phyloP scores from a whole-genome alignment of 2,329 filamentous ascomycete genomes.

The Colletotrichum cuscutae region DNA sequence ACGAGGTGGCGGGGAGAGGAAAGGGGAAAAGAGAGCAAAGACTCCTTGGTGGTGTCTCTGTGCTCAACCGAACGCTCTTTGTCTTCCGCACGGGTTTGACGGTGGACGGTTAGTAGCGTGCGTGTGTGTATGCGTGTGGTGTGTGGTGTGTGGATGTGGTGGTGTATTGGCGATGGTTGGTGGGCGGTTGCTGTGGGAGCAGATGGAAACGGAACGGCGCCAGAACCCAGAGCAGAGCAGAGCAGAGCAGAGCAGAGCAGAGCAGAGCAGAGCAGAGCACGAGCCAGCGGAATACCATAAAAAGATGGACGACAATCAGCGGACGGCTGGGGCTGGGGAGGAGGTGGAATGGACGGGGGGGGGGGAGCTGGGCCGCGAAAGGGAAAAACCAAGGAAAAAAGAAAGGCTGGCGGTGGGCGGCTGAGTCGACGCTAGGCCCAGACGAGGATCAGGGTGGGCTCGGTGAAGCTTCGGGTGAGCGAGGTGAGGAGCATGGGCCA shows the following conservation, averaged over 20 bases:
- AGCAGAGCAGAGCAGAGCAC: background rate
- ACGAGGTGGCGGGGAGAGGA: slow-evolving; percentile 1
- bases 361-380: background rate
- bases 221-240: too few species aligned
- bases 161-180: slow-evolving; percentile 29
- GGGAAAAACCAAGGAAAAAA: slow-evolving; percentile 21
- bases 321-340: slow-evolving; percentile 3
- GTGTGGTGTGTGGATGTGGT: background rate
- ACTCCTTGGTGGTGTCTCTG: background rate
- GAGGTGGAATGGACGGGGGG: background rate
- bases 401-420: slow-evolving; percentile 22
- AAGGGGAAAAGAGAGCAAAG: slow-evolving; percentile 22
- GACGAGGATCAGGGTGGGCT: background rate
- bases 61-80: slow-evolving; percentile 20
- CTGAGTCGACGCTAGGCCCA: background rate
- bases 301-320: background rate
- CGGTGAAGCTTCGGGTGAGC: background rate
- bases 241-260: background rate
- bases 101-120: background rate
- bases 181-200: slow-evolving; percentile 35
- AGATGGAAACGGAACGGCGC: slow-evolving; percentile 18
- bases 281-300: background rate
- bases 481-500: background rate
- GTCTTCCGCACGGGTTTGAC: slow-evolving; percentile 21
- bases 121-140: background rate